Evolutionary conservation across 2,329 filamentous ascomycete species (phyloP).

Genomic region (Penicillium sp.): DNA sequence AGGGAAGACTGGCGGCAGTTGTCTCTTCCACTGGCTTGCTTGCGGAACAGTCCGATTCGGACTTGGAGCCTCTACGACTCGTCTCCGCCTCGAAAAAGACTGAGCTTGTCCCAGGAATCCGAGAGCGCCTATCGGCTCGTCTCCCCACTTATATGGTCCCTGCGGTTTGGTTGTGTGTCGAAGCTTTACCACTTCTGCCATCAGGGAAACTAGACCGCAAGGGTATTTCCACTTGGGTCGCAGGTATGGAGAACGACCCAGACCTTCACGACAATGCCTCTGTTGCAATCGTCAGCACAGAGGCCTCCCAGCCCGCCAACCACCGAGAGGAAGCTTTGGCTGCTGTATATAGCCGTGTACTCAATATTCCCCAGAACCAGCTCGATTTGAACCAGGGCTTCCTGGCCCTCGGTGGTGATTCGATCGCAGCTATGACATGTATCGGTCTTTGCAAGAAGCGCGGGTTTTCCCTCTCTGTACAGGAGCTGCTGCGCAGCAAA

Average conservation of each 20-base stretch:
- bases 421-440: constrained; percentile 52
- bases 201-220: constrained; percentile 50
- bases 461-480: constrained; percentile 47
- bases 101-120: constrained; percentile 25
- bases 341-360: constrained; percentile 39
- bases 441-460: constrained; percentile 48
- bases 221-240: constrained; percentile 36
- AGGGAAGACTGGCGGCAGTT: constrained; percentile 33
- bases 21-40: constrained; percentile 29
- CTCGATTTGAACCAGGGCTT: constrained; percentile 42
- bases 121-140: constrained; percentile 27
- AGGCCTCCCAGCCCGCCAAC: constrained; percentile 18
- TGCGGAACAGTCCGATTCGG: constrained; percentile 16
- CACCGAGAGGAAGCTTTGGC: constrained; percentile 32
- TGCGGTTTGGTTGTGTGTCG: constrained; percentile 46
- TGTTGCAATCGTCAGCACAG: neutral
- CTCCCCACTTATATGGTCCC: constrained; percentile 52
- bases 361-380: constrained; percentile 36
- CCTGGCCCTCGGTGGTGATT: constrained; percentile 49
- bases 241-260: constrained; percentile 28
- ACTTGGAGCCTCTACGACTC: constrained; percentile 26
- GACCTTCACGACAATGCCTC: constrained; percentile 15
- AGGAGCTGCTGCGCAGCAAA: constrained; percentile 49
- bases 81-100: constrained; percentile 22
- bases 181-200: constrained; percentile 43